Evolutionary conservation across 2,329 filamentous ascomycete species (phyloP).

Genomic region (Diplocarpon mali): DNA sequence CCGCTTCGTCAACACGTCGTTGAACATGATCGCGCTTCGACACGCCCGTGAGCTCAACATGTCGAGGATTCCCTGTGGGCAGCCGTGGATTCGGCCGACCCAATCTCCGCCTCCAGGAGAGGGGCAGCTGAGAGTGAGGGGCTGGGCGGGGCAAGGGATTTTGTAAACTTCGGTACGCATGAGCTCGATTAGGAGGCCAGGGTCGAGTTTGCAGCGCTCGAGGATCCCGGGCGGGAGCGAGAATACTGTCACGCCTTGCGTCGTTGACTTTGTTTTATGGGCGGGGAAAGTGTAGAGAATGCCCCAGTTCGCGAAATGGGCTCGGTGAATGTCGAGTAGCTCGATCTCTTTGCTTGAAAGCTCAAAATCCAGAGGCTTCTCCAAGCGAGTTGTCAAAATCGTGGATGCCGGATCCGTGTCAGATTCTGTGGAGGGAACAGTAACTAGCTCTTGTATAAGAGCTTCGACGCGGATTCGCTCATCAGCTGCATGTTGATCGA

Average conservation of each 20-base stretch:
- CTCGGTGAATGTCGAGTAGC: conserved; percentile 42
- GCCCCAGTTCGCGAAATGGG: conserved; percentile 63
- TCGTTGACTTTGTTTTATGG: background rate
- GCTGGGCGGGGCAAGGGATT: conserved; percentile 24
- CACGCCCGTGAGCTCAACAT: conserved; percentile 67
- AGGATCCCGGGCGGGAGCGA: conserved; percentile 60
- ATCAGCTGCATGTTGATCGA: conserved; percentile 93
- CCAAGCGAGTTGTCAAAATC: conserved; percentile 31
- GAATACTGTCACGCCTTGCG: conserved; percentile 35
- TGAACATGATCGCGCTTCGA: conserved; percentile 78
- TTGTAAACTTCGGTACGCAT: conserved; percentile 67
- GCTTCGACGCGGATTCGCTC: conserved; percentile 73
- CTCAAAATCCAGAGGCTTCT: conserved; percentile 51
- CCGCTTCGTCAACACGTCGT: conserved; percentile 48
- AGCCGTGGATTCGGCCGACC: conserved; percentile 53
- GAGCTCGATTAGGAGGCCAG: conserved; percentile 60
- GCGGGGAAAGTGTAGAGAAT: conserved; percentile 35
- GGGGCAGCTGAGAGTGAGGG: background rate
- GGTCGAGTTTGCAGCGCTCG: conserved; percentile 65
- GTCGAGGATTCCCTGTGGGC: conserved; percentile 66
- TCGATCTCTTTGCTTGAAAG: conserved; percentile 47
- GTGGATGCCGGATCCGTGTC: conserved; percentile 4
- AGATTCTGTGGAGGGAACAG: conserved; percentile 11
- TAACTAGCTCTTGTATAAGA: conserved; percentile 50
- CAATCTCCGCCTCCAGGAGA: conserved; percentile 31